Evolutionary conservation across 495 filamentous ascomycete species (phyloP).

Genomic region (Rostrohypoxylon terebratum): DNA sequence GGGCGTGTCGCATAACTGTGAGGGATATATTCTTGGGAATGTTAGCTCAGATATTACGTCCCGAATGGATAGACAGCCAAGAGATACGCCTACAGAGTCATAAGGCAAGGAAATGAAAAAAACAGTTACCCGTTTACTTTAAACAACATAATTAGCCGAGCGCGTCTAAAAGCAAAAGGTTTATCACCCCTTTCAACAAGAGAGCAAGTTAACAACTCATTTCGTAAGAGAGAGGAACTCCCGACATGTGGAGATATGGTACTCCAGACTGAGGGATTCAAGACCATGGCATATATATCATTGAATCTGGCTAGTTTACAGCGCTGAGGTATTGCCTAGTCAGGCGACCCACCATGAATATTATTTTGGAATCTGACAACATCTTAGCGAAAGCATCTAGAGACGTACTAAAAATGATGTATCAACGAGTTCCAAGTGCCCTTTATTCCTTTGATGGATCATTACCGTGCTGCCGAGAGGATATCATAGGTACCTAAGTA

Average conservation of each 20-base stretch:
- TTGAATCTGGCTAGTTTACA: constrained; percentile 64
- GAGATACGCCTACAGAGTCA: background rate
- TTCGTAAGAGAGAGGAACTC: no score
- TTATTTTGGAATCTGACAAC: constrained; percentile 13
- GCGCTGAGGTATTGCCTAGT: constrained; percentile 54
- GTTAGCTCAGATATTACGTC: background rate
- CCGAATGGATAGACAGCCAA: background rate
- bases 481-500: no score
- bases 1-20: background rate
- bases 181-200: no score
- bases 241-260: constrained; percentile 42
- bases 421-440: background rate
- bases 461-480: no score
- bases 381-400: constrained; percentile 14
- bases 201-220: no score
- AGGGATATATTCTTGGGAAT: background rate
- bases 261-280: no score
- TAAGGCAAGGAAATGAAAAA: background rate
- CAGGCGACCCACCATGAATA: no score
- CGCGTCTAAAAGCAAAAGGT: no score
- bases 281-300: constrained; percentile 65
- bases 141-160: no score
- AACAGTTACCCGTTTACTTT: background rate
- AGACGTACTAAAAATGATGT: constrained; percentile 20
- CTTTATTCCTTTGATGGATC: no score